Evolutionary conservation across 139 green algal genomes (phyloP), one percentile per base, ranked within the genome.

Genomic region (Nannochloris sp.): DNA sequence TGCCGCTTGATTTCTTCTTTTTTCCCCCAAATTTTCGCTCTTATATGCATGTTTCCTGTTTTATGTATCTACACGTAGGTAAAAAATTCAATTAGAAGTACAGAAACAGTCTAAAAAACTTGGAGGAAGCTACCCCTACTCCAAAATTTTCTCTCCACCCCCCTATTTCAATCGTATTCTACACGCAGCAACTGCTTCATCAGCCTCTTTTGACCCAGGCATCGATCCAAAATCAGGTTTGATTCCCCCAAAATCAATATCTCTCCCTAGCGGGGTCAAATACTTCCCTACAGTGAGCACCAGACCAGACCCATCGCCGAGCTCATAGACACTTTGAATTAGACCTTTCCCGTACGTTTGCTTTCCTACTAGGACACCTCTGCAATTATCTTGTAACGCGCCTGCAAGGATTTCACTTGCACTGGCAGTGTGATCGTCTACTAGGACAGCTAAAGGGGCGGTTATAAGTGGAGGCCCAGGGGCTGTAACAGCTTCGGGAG

Each of bases 291-390:
- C 90, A 0, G 92, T 98, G 4, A 97, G 65, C 25, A 92, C 85
- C 46, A 98, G 74, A 1, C 91, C 92, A 25, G 72, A 92, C 10
- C 83, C 83, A 61, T 98, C 92, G 27, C 57, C 74, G n/a, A 98
- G 78, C 70, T 96, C 88, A 68, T 97, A 98, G 45, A 98, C 91
- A 53, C 70, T 86, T 78, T 98, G 92, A 46, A 98, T 98, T 0
- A 98, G 77, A 19, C 91, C 90, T 71, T 98, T 98, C 61, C 93
- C 93, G 64, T 93, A 98, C 4, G 93, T 97, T 12, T 74, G 68
- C 32, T 68, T 65, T 24, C 72, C 72, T 7, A 88, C 85, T 15
- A 98, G 75, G 39, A 95, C 81, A 0, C 85, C 93, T 6, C 93
- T 69, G 78, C 93, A 96, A 81, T 98, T 97, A 76, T 97, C 93